These are phyloP conservation scores for Leptographium lundbergii DNA, from an alignment of 2,329 filamentous ascomycete genomes.

Conservation along the genomic window DNA sequence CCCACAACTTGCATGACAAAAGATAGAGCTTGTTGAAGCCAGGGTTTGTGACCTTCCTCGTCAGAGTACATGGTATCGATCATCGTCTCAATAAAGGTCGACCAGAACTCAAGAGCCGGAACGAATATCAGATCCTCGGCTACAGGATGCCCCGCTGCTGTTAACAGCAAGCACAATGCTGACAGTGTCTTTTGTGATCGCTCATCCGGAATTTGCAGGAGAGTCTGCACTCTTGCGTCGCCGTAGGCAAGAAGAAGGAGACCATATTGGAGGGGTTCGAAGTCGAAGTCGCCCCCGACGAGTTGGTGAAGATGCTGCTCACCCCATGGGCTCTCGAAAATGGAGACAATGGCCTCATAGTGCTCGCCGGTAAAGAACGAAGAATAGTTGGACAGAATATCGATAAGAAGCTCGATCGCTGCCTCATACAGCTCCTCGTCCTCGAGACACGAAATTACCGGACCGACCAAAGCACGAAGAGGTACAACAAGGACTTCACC, in stretches of 20 bases:
- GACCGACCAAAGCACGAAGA: constrained; percentile 46
- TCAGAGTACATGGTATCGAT: constrained; percentile 43
- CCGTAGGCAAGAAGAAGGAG: constrained; percentile 57
- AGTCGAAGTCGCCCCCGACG: constrained; percentile 47
- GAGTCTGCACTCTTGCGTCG: constrained; percentile 47
- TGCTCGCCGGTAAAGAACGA: constrained; percentile 48
- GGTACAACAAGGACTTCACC: constrained; percentile 43
- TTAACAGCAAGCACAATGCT: constrained; percentile 52
- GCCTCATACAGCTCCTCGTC: constrained; percentile 45
- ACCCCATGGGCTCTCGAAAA: constrained; percentile 50
- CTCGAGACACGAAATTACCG: constrained; percentile 47
- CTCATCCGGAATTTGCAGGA: constrained; percentile 41
- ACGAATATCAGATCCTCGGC: constrained; percentile 65
- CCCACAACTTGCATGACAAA: constrained; percentile 53
- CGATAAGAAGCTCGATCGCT: constrained; percentile 51
- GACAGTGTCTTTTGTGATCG: constrained; percentile 40
- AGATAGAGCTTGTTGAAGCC: constrained; percentile 45
- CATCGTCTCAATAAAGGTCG: constrained; percentile 58
- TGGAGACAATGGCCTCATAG: constrained; percentile 40
- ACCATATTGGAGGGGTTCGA: constrained; percentile 52
- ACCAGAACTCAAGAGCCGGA: constrained; percentile 70
- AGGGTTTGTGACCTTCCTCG: constrained; percentile 26
- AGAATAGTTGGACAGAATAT: constrained; percentile 52
- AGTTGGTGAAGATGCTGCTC: constrained; percentile 41
- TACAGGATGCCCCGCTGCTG: constrained; percentile 52